Base-by-base conservation (phyloP, 2,329 filamentous ascomycete species). In the Onygenales sp. region DNA sequence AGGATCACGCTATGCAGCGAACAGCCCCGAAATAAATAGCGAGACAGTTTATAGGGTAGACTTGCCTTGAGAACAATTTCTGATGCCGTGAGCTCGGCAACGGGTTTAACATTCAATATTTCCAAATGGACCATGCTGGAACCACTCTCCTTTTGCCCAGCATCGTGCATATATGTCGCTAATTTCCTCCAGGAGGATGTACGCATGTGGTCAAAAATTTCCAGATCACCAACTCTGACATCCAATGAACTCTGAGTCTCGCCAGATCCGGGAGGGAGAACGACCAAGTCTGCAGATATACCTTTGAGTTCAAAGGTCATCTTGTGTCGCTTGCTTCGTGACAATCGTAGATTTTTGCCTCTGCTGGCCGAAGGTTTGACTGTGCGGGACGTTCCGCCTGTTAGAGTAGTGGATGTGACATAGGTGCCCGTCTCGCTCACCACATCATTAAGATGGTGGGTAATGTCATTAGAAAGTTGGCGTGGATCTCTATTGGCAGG, bases 141-240 rank as follows among this genome's bases (percentile, higher is more conserved):
- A 14, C 85, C 86, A 69, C 88, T 86, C 70, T 97, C 89, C 48
- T 91, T 82, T 63, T 88, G 84, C n/a, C 87, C 88, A 9, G 85
- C 85, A 65, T 94, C 89, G 55, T 87, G 83, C 73, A 95, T 87
- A 62, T 95, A 96, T 0, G 92, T 97, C 11, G 89, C 85, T 71
- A 98, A 98, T 67, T 96, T 98, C 69, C 88, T 94, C 94, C 94
- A 98, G 0, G 92, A 96, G 3, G 93, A 98, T 0, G 89, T 92
- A 1, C 90, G 89, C 2, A 98, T 81, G 64, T 96, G 89, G 67
- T 98, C 93, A 57, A 93, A 95, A 13, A 98, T 84, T 60, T 95
- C 91, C 10, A 98, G 76, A 54, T 93, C 86, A 40, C 82, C 80
- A 9, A 98, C 77, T 7, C 89, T 83, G 36, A 97, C 74, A 67